Conservation (phyloP, 805 yeast genomes). For the Wickerhamomyces canadensis region DNA sequence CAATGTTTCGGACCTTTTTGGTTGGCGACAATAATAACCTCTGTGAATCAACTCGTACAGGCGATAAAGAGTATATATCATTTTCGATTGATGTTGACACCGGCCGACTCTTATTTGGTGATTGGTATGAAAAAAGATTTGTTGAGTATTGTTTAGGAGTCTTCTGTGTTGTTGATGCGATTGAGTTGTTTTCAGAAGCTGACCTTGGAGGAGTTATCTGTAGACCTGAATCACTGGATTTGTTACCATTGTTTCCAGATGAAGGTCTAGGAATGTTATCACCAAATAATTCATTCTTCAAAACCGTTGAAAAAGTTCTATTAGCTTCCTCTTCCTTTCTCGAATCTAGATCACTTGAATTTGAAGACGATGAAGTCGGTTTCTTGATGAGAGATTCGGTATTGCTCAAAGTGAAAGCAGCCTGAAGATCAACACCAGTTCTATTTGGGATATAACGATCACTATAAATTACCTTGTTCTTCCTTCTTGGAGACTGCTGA, state of each 20-base stretch:
- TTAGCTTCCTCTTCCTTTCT: constrained; percentile 79
- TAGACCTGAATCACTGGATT: constrained; percentile 24
- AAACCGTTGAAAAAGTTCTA: constrained; percentile 76
- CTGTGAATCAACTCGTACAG: constrained; percentile 87
- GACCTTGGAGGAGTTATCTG: constrained; percentile 30
- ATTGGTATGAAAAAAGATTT: constrained; percentile 69
- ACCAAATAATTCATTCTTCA: constrained; percentile 89
- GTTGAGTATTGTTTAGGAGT: constrained; percentile 35
- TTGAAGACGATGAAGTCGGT: constrained; percentile 22
- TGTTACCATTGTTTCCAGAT: constrained; percentile 22
- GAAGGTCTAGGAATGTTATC: constrained; percentile 56
- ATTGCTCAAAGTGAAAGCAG: constrained; percentile 43
- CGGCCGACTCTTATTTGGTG: constrained; percentile 61
- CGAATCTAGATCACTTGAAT: constrained; percentile 51
- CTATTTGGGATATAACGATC: constrained; percentile 88
- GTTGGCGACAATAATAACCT: constrained; percentile 74
- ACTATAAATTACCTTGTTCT: constrained; percentile 50
- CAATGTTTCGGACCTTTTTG: constrained; percentile 68
- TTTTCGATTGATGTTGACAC: constrained; percentile 55
- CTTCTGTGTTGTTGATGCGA: constrained; percentile 19
- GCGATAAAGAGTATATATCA: constrained; percentile 75
- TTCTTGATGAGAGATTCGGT: constrained; percentile 15
- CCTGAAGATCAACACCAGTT: constrained; percentile 80
- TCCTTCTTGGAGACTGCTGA: constrained; percentile 28
- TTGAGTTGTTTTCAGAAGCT: constrained; percentile 15